Conservation (phyloP, 768 basidiomycete genomes). For the Macrocybe gigantea region DNA sequence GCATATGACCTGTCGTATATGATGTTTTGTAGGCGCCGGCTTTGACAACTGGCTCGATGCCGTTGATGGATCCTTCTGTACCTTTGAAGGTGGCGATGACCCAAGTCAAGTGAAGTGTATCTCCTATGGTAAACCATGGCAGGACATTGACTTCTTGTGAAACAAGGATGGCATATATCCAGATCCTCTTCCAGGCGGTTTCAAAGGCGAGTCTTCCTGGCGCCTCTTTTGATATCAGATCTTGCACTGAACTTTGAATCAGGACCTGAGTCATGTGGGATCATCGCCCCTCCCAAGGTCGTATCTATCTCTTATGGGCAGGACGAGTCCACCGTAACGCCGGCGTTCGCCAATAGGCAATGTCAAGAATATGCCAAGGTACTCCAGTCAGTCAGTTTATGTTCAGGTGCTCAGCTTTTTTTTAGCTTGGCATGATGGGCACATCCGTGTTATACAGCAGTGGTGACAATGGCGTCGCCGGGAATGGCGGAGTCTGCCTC, state of each 20-base stretch:
- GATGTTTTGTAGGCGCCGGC: constrained; percentile 9
- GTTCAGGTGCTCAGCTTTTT: too few relatives aligned
- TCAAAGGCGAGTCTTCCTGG: constrained; percentile 10
- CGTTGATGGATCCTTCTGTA: constrained; percentile 28
- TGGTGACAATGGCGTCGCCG: constrained; percentile 26
- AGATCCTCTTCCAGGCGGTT: constrained; percentile 21
- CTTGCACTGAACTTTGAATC: too few relatives aligned
- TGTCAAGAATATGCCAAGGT: too few relatives aligned
- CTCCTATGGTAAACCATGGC: too few relatives aligned
- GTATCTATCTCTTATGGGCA: constrained; percentile 34
- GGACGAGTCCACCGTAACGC: constrained; percentile 18
- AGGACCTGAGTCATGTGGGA: constrained; percentile 25
- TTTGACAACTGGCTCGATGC: constrained; percentile 33
- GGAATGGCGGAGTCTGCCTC: too few relatives aligned
- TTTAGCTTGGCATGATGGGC: constrained; percentile 34
- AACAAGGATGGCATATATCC: constrained; percentile 26
- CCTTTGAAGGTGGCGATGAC: constrained; percentile 27
- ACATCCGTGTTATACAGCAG: constrained; percentile 36
- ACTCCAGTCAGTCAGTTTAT: too few relatives aligned
- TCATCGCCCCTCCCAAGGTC: constrained; percentile 31
- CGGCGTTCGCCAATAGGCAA: too few relatives aligned
- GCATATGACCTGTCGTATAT: background rate
- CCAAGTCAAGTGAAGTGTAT: background rate
- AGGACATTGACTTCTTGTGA: background rate
- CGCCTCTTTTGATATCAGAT: too few relatives aligned